Evolutionary conservation across 2,329 filamentous ascomycete genomes (phyloP), one percentile per base, ranked within the genome.

Genomic region (Penicillium sp.): DNA sequence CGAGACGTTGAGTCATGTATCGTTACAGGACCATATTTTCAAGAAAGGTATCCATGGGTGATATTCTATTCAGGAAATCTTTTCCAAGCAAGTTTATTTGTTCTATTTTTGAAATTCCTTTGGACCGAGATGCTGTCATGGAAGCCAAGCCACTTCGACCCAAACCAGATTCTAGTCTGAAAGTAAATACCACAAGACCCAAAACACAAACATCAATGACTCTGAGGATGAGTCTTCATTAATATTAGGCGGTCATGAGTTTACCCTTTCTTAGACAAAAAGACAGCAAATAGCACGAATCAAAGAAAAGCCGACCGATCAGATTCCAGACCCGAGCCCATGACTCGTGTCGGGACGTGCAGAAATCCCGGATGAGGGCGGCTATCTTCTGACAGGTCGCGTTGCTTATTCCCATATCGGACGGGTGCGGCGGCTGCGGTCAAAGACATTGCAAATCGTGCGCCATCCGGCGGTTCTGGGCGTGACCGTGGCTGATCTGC

Each of bases 401-500:
- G 33, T 57, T 60, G 48, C 50, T 51, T 58, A 56, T 53, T 46
- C 24, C 8, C 22, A 25, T 30, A 45, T 51, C 49, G 20, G 47
- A 51, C 47, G 52, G 55, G 38, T 51, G 48, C 52, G 48, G 56
- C 56, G 56, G 56, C 53, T 59, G 38, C 46, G 39, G 41, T 51
- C 51, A 60, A 56, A 62, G 50, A 50, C 41, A 36, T 48, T 28
- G 55, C 44, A 39, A 52, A 53, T 52, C 43, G 43, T 20, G 36
- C 36, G 40, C 44, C 20, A 53, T 50, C 39, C 24, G 53, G 33
- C 39, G 38, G 41, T 43, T 50, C 49, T 51, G 44, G 50, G 46
- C 59, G 58, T 58, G 60, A 58, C 55, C 54, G 55, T 58, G 60
- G 60, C 58, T 57, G 48, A 40, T 50, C 20, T 36, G 46, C 38